phyloP scores from a whole-genome alignment of 305 asterid genomes.

The Stenogyne calaminthoides region DNA sequence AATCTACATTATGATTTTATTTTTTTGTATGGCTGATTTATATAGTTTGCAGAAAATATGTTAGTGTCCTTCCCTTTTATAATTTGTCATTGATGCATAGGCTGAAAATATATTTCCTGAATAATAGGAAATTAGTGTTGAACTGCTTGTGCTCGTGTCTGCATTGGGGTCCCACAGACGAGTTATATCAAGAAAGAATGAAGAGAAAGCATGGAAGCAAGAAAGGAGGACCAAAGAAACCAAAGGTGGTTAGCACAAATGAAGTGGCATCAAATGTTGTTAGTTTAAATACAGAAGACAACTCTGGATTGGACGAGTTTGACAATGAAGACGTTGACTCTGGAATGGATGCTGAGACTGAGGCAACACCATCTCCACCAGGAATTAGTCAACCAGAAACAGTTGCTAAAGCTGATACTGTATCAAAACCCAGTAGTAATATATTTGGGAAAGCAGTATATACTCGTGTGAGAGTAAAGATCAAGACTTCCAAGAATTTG shows the following conservation, averaged over 20 bases:
- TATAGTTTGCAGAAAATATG: neutral
- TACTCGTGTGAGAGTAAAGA: slow-evolving; percentile 83
- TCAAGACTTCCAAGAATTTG: slow-evolving; percentile 73
- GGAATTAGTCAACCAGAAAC: slow-evolving; percentile 45
- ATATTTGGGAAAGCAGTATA: slow-evolving; percentile 63
- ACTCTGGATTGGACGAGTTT: slow-evolving; percentile 54
- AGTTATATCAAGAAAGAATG: slow-evolving; percentile 44
- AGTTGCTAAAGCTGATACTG: slow-evolving; percentile 34
- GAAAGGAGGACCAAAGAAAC: slow-evolving; percentile 69
- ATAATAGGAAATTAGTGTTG: neutral
- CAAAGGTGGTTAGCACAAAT: slow-evolving; percentile 43
- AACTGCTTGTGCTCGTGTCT: slow-evolving; percentile 22
- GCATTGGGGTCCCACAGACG: slow-evolving; percentile 20
- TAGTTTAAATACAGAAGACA: slow-evolving; percentile 53
- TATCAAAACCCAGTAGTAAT: slow-evolving; percentile 47
- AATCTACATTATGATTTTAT: neutral
- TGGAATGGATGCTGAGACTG: slow-evolving; percentile 62
- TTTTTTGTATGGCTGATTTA: slow-evolving; percentile 3
- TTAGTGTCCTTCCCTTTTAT: slow-evolving; percentile 12
- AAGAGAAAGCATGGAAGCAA: slow-evolving; percentile 76
- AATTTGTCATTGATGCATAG: slow-evolving; percentile 24
- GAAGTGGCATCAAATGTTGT: slow-evolving; percentile 56
- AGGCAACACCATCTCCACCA: slow-evolving; percentile 52
- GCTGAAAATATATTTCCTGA: slow-evolving; percentile 21
- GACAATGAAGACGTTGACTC: slow-evolving; percentile 74